Evolutionary conservation across 1,139 yeast genomes (phyloP).

Genomic region (Kodamaea sp.): DNA sequence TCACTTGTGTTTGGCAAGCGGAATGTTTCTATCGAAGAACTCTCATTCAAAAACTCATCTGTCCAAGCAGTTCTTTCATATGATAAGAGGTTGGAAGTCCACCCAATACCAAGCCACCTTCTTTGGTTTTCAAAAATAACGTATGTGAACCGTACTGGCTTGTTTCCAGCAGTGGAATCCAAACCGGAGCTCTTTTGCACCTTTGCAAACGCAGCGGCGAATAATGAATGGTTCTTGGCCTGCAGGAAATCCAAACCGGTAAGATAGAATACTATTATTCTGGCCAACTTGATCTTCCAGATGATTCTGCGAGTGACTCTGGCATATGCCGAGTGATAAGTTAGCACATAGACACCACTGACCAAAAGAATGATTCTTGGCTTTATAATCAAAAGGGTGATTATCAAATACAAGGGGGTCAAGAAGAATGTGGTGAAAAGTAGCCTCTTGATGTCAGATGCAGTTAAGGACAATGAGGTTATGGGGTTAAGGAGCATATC

Average conservation of each 20-base stretch:
- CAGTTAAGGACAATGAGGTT: constrained; percentile 66
- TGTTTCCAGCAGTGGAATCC: constrained; percentile 25
- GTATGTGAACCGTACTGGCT: constrained; percentile 84
- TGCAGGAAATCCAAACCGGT: constrained; percentile 86
- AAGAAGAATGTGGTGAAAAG: constrained; percentile 81
- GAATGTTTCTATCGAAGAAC: constrained; percentile 74
- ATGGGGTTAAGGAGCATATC: constrained; percentile 79
- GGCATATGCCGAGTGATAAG: constrained; percentile 86
- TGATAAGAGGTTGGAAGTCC: constrained; percentile 89
- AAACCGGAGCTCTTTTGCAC: constrained; percentile 53
- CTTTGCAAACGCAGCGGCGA: constrained; percentile 60
- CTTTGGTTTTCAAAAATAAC: constrained; percentile 96
- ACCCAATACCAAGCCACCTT: constrained; percentile 96
- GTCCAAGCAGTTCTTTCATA: constrained; percentile 98
- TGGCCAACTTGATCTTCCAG: constrained; percentile 77
- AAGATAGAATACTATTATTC: constrained; percentile 72
- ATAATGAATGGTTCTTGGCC: constrained; percentile 46
- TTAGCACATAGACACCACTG: constrained; percentile 62
- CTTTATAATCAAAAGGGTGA: constrained; percentile 64
- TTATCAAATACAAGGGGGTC: constrained; percentile 77
- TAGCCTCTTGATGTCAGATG: constrained; percentile 77
- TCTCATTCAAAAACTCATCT: constrained; percentile 88
- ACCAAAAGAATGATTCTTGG: constrained; percentile 69
- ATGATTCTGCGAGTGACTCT: constrained; percentile 76
- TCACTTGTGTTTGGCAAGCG: constrained; percentile 69